phyloP scores from a whole-genome alignment of 1,284 basidiomycete genomes.

The Salmacisia buchloeana region DNA sequence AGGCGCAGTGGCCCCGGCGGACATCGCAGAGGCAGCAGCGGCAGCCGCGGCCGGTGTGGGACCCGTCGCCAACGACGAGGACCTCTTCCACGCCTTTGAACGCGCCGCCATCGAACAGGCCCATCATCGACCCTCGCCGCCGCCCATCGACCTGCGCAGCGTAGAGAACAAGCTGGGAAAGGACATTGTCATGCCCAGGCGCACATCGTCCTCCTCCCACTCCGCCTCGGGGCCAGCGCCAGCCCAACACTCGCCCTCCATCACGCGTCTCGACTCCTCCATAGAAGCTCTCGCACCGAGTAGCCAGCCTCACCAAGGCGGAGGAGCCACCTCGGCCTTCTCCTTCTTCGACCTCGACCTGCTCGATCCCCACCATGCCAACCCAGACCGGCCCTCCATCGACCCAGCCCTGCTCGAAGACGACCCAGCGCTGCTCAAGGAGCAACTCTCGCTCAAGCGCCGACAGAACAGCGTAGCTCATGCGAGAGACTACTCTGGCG shows the following conservation, averaged over 20 bases:
- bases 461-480: not conserved
- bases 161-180: constrained; percentile 35
- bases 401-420: not conserved
- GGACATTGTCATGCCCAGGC: not conserved
- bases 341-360: not conserved
- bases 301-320: too few species aligned
- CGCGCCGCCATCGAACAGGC: constrained; percentile 7
- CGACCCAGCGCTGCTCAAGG: not conserved
- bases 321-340: not conserved
- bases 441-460: not conserved
- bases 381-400: not conserved
- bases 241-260: not conserved
- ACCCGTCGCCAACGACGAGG: not conserved
- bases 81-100: not conserved
- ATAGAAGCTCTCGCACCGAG: not conserved
- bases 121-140: constrained; percentile 28
- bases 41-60: not conserved
- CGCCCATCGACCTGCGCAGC: constrained; percentile 42
- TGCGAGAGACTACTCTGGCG: not conserved
- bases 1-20: too few species aligned
- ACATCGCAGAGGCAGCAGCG: not conserved
- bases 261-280: not conserved
- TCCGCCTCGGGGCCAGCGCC: not conserved
- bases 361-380: not conserved
- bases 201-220: not conserved